Conservation (phyloP, 768 basidiomycete species). For the Russula compacta region DNA sequence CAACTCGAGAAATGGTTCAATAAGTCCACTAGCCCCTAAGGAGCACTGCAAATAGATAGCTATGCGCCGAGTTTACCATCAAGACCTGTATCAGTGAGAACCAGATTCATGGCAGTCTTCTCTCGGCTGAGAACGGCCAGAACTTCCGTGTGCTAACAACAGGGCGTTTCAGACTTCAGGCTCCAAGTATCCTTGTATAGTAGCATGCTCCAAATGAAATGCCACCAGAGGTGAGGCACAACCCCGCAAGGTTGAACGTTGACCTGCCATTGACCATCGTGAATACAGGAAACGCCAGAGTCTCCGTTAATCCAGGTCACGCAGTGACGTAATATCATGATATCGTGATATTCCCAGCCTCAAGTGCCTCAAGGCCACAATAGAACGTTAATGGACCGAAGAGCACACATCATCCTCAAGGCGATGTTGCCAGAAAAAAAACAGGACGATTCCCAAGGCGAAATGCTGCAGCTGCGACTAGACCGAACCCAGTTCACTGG, state of each 20-base stretch:
- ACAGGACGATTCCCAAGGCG: neutral
- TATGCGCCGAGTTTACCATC: neutral
- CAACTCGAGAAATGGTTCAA: neutral
- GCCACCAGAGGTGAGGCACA: neutral
- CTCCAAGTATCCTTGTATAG: neutral
- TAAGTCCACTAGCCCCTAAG: neutral
- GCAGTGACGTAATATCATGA: neutral
- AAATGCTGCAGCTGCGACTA: neutral
- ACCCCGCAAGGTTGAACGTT: neutral
- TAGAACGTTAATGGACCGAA: neutral
- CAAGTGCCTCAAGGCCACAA: neutral
- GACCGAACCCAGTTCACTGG: neutral
- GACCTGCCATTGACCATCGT: neutral
- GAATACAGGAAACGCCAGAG: neutral
- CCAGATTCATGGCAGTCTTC: neutral
- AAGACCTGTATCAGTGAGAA: neutral
- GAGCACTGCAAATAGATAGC: neutral
- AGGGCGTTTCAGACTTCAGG: neutral
- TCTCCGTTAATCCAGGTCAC: neutral
- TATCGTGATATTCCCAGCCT: neutral
- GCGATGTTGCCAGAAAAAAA: neutral
- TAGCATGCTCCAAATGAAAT: neutral
- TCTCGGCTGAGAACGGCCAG: neutral
- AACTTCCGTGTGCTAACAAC: neutral
- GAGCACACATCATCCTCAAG: neutral